Conservation (phyloP, 306 rosid genomes). For the Clitoria ternatea region DNA sequence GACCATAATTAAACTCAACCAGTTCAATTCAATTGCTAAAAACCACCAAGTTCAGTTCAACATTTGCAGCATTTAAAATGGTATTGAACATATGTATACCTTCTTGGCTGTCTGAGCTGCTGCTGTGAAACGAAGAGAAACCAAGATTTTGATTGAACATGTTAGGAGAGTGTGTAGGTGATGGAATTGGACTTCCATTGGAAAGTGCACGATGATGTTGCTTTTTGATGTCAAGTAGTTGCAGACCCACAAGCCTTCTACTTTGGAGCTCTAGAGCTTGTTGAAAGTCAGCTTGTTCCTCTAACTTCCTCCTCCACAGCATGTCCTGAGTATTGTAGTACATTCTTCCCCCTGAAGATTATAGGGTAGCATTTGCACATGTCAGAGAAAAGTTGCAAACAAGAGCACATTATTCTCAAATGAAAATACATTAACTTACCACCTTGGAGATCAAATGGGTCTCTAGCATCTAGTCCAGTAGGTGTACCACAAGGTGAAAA, state of each 20-base stretch:
- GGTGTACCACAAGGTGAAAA: constrained; percentile 95
- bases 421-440: constrained; percentile 40
- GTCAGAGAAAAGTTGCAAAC: not conserved
- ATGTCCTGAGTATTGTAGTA: constrained; percentile 75
- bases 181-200: constrained; percentile 65
- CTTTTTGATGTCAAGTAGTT: constrained; percentile 86
- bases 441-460: constrained; percentile 76
- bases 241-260: constrained; percentile 72
- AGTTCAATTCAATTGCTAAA: no score
- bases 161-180: constrained; percentile 67
- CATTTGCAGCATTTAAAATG: no score
- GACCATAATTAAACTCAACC: not conserved
- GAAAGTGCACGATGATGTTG: constrained; percentile 67
- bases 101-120: constrained; percentile 34
- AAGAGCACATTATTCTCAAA: not conserved
- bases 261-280: constrained; percentile 83
- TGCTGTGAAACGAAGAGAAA: constrained; percentile 43
- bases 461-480: constrained; percentile 74
- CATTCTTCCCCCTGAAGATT: constrained; percentile 68
- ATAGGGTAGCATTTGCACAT: not conserved
- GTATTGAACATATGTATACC: constrained; percentile 40
- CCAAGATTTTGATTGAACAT: constrained; percentile 47
- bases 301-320: constrained; percentile 81
- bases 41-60: no score
- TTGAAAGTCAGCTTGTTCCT: constrained; percentile 88